Evolutionary conservation across 352 stramenopile genomes (phyloP).

Genomic region (Phytophthora niederhauseri): DNA sequence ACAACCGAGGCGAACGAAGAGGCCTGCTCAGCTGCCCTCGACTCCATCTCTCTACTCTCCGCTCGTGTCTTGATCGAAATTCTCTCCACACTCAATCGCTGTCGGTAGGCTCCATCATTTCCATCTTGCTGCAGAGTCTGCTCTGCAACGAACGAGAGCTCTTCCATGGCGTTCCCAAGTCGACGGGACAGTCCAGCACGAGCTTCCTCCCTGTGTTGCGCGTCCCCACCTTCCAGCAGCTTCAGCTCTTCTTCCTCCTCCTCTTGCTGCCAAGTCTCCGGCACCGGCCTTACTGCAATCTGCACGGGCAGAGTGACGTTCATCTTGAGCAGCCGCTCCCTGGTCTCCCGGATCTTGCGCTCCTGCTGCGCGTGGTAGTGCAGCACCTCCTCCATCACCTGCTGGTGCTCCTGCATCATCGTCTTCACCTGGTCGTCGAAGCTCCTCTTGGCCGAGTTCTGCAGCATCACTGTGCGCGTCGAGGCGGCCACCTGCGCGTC

Average conservation of each 20-base stretch:
- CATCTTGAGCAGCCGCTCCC: slow-evolving; percentile 26
- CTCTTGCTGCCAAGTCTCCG: slow-evolving; percentile 7
- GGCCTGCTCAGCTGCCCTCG: slow-evolving; percentile 2
- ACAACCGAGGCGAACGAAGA: slow-evolving; percentile 29
- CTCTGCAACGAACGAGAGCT: slow-evolving; percentile 15
- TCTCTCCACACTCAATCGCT: slow-evolving; percentile 19
- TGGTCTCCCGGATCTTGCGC: slow-evolving; percentile 33
- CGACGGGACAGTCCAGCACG: slow-evolving; percentile 1
- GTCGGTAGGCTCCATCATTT: not conserved
- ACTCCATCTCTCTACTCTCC: not conserved
- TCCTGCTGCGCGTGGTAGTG: slow-evolving; percentile 33
- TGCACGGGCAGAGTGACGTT: slow-evolving; percentile 36
- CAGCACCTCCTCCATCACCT: slow-evolving; percentile 34
- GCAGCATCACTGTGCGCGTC: slow-evolving; percentile 29
- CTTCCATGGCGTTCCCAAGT: slow-evolving; percentile 9
- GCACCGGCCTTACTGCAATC: slow-evolving; percentile 13
- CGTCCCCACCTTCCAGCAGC: not conserved
- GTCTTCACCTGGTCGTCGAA: slow-evolving; percentile 24
- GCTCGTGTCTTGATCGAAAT: slow-evolving; percentile 12
- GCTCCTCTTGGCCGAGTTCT: slow-evolving; percentile 15
- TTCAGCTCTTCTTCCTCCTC: slow-evolving; percentile 6
- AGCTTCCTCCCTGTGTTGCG: not conserved
- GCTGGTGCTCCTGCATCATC: slow-evolving; percentile 25
- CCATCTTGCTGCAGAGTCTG: slow-evolving; percentile 14
- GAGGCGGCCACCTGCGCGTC: slow-evolving; percentile 27